Evolutionary conservation across 164 flowering plant genomes (phyloP).

Genomic region (Liriodendron chinense): DNA sequence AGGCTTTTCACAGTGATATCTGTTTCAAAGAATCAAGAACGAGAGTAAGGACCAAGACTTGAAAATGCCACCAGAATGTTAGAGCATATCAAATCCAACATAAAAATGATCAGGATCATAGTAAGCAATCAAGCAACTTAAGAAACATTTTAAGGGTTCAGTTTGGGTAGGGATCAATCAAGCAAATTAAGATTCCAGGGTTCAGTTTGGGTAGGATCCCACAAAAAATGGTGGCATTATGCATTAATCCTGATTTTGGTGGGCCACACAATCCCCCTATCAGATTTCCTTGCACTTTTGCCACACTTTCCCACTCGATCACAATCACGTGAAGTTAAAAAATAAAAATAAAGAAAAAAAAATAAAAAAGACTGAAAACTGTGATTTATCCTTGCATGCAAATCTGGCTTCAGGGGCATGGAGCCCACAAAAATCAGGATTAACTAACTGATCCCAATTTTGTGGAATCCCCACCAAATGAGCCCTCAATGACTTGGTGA

Average conservation of each 20-base stretch:
- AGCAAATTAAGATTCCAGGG: no score
- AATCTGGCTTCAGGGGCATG: not conserved
- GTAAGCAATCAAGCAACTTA: not conserved
- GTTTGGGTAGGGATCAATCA: not conserved
- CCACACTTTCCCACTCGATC: not conserved
- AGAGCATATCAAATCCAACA: not conserved
- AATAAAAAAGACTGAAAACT: no score
- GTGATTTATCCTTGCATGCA: not conserved
- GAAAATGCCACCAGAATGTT: not conserved
- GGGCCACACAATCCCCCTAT: not conserved
- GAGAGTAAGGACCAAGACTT: not conserved
- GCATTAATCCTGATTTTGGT: not conserved
- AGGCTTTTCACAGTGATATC: conserved; percentile 61
- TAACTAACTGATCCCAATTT: not conserved
- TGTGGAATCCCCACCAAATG: not conserved
- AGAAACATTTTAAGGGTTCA: not conserved
- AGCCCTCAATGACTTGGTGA: not conserved
- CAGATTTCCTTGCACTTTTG: no score
- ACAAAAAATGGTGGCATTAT: not conserved
- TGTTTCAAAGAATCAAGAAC: conserved; percentile 13
- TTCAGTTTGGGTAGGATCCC: not conserved
- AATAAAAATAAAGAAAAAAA: no score
- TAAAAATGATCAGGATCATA: not conserved
- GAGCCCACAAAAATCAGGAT: no score
- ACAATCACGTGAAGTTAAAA: no score